Base-by-base conservation (phyloP, 1,284 basidiomycete species). In the Heterobasidion annosum region DNA sequence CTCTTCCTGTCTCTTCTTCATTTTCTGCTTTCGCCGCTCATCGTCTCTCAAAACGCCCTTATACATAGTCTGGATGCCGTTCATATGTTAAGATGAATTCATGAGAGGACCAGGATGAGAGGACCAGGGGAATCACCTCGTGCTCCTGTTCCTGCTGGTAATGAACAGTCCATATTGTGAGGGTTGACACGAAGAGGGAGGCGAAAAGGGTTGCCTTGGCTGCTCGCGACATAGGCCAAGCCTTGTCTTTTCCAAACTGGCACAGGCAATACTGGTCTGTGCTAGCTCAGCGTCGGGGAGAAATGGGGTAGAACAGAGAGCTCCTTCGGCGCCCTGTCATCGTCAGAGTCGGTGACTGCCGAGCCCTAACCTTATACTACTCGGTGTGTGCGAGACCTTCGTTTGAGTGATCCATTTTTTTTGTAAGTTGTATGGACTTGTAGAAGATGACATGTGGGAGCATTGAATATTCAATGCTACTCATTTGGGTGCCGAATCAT, bases 111-210 rank as follows among this genome's bases (percentile, higher is more conserved):
- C 55, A 56, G 58, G 47, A 16, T 55, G 54, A 16, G 50, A 51
- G 51, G 10, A 15, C 9, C 55, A 56, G 58, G 47, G 10, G 35
- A 65, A 70, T 51, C 59, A 94, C 95, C 64, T 93, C 83, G 54
- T 87, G 85, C 68, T 99, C 95, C 63, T 83, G 78, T 46, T 81
- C 74, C 69, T 99, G 96, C 58, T 96, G 80, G 63, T 79, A 89
- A 67, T 98, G 96, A 6, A 99, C 96, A 18, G 85, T 92, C 82
- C 86, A 95, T 64, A 99, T 84, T 6, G 89, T 91, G 34, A 83
- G 69, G 1, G 77, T 77, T 12, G 89, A 83, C 52, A 89, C 68
- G 8, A 81, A 62, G 51, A 91, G 69, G 3, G 93, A 85, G n/a
- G 74, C 78, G 34, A 74, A 71, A 34, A 98, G 77, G 4, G 93